A percentile compares a stretch with the other conserved stretches of the same genome.
phyloP scores from a whole-genome alignment of 768 basidiomycete genomes.

The Leccinum boreale region DNA sequence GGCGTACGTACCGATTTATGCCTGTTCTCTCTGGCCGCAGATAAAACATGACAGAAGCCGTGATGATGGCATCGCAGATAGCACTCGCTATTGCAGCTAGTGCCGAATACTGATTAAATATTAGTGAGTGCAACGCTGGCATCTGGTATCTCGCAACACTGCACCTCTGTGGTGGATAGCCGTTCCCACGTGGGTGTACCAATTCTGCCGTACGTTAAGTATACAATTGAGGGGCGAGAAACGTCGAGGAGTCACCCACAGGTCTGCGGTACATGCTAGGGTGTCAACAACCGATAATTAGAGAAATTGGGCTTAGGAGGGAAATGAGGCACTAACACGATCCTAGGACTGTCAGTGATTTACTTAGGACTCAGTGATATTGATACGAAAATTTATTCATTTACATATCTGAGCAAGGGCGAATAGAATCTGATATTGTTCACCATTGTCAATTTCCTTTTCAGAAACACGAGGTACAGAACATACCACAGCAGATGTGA shows the following conservation, averaged over 20 bases:
- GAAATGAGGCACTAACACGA: constrained; percentile 6
- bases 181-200: constrained; percentile 2
- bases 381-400: background rate
- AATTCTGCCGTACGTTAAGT: constrained; percentile 4
- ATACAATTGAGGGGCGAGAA: background rate
- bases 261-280: background rate
- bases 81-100: constrained; percentile 14
- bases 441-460: background rate
- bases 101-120: constrained; percentile 3
- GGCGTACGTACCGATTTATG: constrained; percentile 7
- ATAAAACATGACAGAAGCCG: constrained; percentile 11
- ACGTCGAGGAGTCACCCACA: constrained; percentile 6
- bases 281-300: background rate
- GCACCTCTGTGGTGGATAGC: constrained; percentile 7
- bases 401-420: constrained; percentile 15
- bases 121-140: background rate
- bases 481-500: constrained; percentile 17
- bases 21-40: constrained; percentile 12
- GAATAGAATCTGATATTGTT: constrained; percentile 3
- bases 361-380: background rate
- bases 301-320: background rate
- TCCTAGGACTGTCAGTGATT: constrained; percentile 9
- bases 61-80: constrained; percentile 21
- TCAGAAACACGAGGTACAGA: background rate
- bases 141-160: too few species aligned